These are phyloP conservation scores for Eimeria necatrix DNA, from an alignment of 169 alveolate species.

Conservation along the genomic window DNA sequence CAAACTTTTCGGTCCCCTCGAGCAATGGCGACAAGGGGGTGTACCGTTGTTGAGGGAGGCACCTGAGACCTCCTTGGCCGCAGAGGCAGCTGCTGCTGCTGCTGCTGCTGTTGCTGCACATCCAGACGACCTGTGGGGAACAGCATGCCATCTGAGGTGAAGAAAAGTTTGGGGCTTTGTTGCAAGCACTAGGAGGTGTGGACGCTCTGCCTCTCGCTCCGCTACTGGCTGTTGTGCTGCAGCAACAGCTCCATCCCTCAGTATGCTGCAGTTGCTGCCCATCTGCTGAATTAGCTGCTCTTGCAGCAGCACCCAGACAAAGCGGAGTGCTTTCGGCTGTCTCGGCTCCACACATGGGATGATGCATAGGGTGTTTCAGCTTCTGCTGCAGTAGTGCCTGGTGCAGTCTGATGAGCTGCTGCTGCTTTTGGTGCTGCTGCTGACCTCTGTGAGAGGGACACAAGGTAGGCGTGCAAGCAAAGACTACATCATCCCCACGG, in stretches of 20 bases:
- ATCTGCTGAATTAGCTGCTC: neutral
- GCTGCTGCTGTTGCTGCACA: conserved; percentile 47
- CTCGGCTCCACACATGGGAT: neutral
- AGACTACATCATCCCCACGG: neutral
- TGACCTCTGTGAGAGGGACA: neutral
- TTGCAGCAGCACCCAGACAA: conserved; percentile 15
- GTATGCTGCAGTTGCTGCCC: neutral
- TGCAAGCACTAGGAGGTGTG: conserved; percentile 9
- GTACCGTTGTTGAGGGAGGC: neutral
- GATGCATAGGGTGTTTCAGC: conserved; percentile 2
- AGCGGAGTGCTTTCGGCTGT: conserved; percentile 23
- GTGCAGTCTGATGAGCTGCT: neutral
- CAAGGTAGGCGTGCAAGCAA: neutral
- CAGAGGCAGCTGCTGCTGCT: conserved; percentile 45
- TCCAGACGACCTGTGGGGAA: conserved; percentile 38
- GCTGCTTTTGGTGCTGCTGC: conserved; percentile 6
- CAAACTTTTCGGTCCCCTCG: neutral
- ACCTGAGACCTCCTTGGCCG: neutral
- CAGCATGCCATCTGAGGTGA: conserved; percentile 36
- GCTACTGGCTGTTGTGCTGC: conserved; percentile 71
- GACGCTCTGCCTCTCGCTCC: neutral
- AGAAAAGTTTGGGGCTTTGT: neutral
- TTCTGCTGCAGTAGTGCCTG: neutral
- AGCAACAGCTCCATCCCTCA: conserved; percentile 62
- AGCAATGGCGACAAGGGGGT: neutral